phyloP scores from a whole-genome alignment of 2,329 filamentous ascomycete species.

The Colletotrichum theobromicola region DNA sequence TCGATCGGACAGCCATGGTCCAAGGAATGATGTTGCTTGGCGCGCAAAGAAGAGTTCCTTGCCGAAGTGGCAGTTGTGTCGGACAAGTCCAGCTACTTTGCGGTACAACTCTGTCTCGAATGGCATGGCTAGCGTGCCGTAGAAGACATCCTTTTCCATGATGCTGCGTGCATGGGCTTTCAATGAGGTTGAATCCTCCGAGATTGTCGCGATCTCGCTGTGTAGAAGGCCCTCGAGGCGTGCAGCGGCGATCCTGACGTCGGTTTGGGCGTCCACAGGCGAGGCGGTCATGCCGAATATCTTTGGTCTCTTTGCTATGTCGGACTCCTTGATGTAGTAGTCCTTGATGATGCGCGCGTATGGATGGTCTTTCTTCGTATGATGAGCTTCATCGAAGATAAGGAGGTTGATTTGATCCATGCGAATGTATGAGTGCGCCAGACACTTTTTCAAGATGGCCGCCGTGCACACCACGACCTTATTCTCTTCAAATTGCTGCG shows the following conservation, averaged over 20 bases:
- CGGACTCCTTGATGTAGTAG: slow-evolving; percentile 67
- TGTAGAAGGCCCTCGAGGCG: slow-evolving; percentile 80
- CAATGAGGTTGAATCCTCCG: slow-evolving; percentile 44
- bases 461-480: slow-evolving; percentile 94
- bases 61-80: slow-evolving; percentile 50
- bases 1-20: slow-evolving; percentile 83
- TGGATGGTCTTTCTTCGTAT: slow-evolving; percentile 91
- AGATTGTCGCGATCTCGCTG: slow-evolving; percentile 80
- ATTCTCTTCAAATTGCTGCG: slow-evolving; percentile 61
- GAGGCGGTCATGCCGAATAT: slow-evolving; percentile 98
- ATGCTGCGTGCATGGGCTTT: slow-evolving; percentile 46
- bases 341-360: slow-evolving; percentile 92
- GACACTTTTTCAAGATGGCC: slow-evolving; percentile 79
- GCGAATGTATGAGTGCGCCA: slow-evolving; percentile 78
- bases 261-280: slow-evolving; percentile 82
- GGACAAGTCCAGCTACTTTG: slow-evolving; percentile 53
- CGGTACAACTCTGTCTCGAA: slow-evolving; percentile 71
- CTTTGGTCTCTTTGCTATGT: slow-evolving; percentile 63
- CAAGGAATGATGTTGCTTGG: slow-evolving; percentile 69
- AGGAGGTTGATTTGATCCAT: slow-evolving; percentile 88
- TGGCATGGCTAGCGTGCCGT: slow-evolving; percentile 48
- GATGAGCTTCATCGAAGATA: slow-evolving; percentile 95
- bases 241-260: slow-evolving; percentile 72
- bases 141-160: slow-evolving; percentile 51
- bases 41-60: slow-evolving; percentile 65